Evolutionary conservation across 208 protist species (phyloP).

Genomic region (Crithidia expoeki): DNA sequence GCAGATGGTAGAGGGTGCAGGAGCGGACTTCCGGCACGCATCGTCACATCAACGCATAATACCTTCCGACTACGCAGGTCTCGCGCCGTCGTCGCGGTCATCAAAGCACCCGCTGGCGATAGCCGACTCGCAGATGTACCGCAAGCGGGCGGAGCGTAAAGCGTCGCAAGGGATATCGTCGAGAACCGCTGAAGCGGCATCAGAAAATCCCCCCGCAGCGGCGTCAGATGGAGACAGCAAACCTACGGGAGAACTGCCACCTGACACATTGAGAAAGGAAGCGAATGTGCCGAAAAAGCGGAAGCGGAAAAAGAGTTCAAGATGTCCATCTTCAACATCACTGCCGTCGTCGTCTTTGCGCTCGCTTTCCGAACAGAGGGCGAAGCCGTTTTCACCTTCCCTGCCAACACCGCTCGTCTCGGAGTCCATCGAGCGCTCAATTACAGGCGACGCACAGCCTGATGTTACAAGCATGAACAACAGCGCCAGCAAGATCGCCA

Average conservation of each 20-base stretch:
- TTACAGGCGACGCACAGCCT: background rate
- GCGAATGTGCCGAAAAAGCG: background rate
- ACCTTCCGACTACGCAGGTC: background rate
- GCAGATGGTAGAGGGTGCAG: background rate
- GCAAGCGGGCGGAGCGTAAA: background rate
- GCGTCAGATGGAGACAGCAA: too few relatives aligned
- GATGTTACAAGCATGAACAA: background rate
- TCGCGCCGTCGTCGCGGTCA: conserved; percentile 20
- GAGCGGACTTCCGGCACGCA: background rate
- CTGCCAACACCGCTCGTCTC: background rate
- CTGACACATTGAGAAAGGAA: too few relatives aligned
- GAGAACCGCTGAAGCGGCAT: too few relatives aligned
- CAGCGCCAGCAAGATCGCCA: background rate
- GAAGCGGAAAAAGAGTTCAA: background rate
- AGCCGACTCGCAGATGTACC: conserved; percentile 17
- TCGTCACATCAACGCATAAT: background rate
- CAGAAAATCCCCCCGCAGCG: too few relatives aligned
- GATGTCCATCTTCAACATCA: background rate
- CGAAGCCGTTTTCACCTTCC: background rate
- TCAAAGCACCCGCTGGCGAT: conserved; percentile 10
- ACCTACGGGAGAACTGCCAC: too few relatives aligned
- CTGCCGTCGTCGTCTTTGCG: too few relatives aligned
- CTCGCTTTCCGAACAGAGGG: too few relatives aligned
- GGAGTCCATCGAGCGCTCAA: background rate
- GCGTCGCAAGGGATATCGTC: background rate